These are phyloP conservation scores for Russula griseocarnosa DNA, from an alignment of 768 basidiomycete species.

Conservation along the genomic window DNA sequence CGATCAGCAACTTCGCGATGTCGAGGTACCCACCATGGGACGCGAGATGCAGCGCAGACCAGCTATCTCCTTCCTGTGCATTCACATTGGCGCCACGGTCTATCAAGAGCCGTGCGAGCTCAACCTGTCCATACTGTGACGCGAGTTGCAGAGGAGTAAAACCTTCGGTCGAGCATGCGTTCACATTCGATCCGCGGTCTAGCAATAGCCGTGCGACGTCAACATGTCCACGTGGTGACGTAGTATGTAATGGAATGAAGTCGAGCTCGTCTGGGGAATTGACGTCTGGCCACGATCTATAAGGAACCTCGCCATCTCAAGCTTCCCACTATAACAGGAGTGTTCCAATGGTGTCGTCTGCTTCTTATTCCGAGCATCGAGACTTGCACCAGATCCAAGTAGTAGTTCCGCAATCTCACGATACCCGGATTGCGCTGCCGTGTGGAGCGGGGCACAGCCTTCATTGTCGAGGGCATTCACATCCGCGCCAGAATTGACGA, in stretches of 20 bases:
- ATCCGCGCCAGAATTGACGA: neutral
- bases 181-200: neutral
- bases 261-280: neutral
- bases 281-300: neutral
- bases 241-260: neutral
- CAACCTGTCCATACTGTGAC: too few relatives aligned
- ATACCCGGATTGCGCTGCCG: neutral
- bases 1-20: too few relatives aligned
- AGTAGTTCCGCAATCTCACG: neutral
- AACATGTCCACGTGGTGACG: neutral
- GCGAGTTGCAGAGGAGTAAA: slow-evolving; percentile 1
- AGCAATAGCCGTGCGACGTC: neutral
- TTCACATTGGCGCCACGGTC: too few relatives aligned
- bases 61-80: too few relatives aligned
- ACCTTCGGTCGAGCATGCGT: neutral
- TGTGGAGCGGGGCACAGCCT: neutral
- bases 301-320: neutral
- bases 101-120: too few relatives aligned
- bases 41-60: too few relatives aligned
- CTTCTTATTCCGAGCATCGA: neutral
- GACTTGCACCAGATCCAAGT: neutral
- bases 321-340: neutral
- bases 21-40: too few relatives aligned
- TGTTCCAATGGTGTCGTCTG: neutral
- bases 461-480: neutral